phyloP scores from a whole-genome alignment of 129 eudicot genomes.

The Chrysanthemum makinoi region DNA sequence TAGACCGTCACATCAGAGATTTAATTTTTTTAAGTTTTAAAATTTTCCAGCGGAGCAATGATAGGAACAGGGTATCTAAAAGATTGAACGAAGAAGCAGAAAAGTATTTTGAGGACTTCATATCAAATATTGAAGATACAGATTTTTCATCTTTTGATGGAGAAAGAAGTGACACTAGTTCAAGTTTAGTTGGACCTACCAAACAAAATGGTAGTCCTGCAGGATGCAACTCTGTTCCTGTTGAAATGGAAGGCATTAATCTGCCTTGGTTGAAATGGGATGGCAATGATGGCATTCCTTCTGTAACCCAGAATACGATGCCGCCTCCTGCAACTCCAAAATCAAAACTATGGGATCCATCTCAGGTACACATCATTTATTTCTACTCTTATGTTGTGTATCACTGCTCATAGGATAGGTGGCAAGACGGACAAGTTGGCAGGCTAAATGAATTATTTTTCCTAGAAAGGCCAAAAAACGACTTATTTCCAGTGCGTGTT shows the following conservation, averaged over 20 bases:
- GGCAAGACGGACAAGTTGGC: background rate
- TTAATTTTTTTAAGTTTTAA: background rate
- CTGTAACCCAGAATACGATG: constrained; percentile 27
- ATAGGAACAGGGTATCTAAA: constrained; percentile 57
- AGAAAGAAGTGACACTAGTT: constrained; percentile 93
- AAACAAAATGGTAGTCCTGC: constrained; percentile 38
- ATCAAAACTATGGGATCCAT: constrained; percentile 54
- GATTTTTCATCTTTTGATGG: constrained; percentile 96
- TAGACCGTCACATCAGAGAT: background rate
- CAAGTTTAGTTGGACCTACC: constrained; percentile 51
- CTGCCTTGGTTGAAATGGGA: constrained; percentile 99
- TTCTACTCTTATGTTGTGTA: background rate
- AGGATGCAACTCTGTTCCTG: constrained; percentile 46
- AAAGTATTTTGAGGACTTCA: constrained; percentile 73
- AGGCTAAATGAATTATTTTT: too few species aligned
- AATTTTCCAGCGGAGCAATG: constrained; percentile 69
- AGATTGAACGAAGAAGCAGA: constrained; percentile 80
- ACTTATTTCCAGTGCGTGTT: too few species aligned
- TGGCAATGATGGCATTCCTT: constrained; percentile 46
- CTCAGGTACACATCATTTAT: constrained; percentile 45
- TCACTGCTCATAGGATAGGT: too few species aligned
- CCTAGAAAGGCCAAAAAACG: too few species aligned
- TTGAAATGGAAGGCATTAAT: constrained; percentile 76
- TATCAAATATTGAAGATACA: constrained; percentile 84
- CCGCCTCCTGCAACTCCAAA: constrained; percentile 55